Conservation (phyloP, 1,284 basidiomycete genomes). For the Flammula alnicola region DNA sequence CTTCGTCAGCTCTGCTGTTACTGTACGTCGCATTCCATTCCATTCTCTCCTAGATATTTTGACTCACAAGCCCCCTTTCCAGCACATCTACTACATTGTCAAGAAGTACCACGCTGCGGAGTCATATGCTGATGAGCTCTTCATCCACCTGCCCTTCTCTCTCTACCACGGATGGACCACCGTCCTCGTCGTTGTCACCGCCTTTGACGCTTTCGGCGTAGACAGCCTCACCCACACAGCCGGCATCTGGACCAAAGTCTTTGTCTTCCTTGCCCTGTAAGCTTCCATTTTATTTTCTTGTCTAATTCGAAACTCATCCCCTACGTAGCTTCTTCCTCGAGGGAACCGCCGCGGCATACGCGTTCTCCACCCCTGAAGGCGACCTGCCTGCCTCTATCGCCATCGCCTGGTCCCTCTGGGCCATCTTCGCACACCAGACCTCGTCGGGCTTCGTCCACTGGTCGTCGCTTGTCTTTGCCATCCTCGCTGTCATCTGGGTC, state of each 20-base stretch:
- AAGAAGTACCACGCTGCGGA: conserved; percentile 82
- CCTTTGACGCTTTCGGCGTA: conserved; percentile 91
- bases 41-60: background rate
- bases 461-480: conserved; percentile 84
- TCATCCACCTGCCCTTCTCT: conserved; percentile 87
- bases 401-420: conserved; percentile 84
- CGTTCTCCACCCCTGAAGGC: conserved; percentile 87
- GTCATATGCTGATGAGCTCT: conserved; percentile 74
- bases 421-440: conserved; percentile 78
- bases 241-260: conserved; percentile 91
- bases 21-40: conserved; percentile 49
- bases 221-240: conserved; percentile 68
- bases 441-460: conserved; percentile 84
- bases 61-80: conserved; percentile 14
- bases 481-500: conserved; percentile 86
- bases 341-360: conserved; percentile 89
- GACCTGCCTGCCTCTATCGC: conserved; percentile 89
- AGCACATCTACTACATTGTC: conserved; percentile 92
- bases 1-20: conserved; percentile 82
- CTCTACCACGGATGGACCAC: conserved; percentile 96
- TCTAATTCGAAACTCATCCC: conserved; percentile 4
- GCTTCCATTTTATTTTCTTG: conserved; percentile 6
- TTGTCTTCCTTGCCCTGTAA: conserved; percentile 88
- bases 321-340: conserved; percentile 85
- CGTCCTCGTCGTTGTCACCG: conserved; percentile 86